Evolutionary conservation across 2,329 filamentous ascomycete species (phyloP).

Genomic region (Bipolaris victoriae): DNA sequence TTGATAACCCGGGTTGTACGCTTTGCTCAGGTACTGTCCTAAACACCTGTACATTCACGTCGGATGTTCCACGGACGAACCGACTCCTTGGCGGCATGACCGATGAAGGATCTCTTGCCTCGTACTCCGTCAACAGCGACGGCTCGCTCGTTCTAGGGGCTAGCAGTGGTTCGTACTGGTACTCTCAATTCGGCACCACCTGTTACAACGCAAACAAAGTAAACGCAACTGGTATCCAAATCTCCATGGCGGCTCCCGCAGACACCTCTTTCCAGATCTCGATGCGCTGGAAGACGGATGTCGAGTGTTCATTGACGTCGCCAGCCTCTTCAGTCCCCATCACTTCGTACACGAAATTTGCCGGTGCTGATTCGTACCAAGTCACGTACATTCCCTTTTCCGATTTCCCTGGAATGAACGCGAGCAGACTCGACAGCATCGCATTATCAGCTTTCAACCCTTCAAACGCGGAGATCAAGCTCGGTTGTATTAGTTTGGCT

Average conservation of each 20-base stretch:
- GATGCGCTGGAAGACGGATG: slow-evolving; percentile 12
- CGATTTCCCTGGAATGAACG: slow-evolving; percentile 13
- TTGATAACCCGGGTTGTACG: slow-evolving; percentile 10
- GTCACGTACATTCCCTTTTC: slow-evolving; percentile 13
- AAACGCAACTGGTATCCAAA: slow-evolving; percentile 10
- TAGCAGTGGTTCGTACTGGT: slow-evolving; percentile 6
- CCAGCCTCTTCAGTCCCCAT: slow-evolving; percentile 4
- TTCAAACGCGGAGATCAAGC: neutral
- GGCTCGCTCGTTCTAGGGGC: slow-evolving; percentile 7
- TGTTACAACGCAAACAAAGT: slow-evolving; percentile 11
- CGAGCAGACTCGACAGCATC: slow-evolving; percentile 12
- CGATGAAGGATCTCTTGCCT: slow-evolving; percentile 10
- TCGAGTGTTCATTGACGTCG: slow-evolving; percentile 2
- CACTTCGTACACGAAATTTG: slow-evolving; percentile 7
- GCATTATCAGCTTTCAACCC: slow-evolving; percentile 6
- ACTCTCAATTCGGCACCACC: slow-evolving; percentile 6
- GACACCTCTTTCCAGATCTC: slow-evolving; percentile 7
- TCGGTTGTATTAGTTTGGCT: slow-evolving; percentile 11
- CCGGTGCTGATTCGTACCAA: slow-evolving; percentile 2
- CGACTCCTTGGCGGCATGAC: slow-evolving; percentile 8
- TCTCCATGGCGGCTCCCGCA: slow-evolving; percentile 11
- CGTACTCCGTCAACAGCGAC: slow-evolving; percentile 7
- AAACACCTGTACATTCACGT: slow-evolving; percentile 12
- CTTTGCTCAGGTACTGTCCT: slow-evolving; percentile 14
- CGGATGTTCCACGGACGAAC: slow-evolving; percentile 3